Evolutionary conservation across 2,329 filamentous ascomycete species (phyloP).

Genomic region (Sporothrix inflata): DNA sequence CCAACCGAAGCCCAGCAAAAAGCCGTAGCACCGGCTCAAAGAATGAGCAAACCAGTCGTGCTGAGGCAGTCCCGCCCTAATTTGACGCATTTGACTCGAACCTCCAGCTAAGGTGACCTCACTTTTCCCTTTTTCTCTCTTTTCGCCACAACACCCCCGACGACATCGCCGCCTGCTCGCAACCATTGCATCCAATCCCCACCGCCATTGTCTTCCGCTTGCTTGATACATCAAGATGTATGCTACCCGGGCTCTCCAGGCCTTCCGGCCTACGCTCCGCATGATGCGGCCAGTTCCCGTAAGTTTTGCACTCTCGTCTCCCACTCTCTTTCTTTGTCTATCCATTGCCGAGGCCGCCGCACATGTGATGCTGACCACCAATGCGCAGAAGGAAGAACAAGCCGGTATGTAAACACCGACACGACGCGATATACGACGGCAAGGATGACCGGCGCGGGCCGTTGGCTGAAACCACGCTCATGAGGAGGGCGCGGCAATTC

Average conservation of each 20-base stretch:
- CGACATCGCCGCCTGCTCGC: conserved; percentile 7
- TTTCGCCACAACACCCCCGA: conserved; percentile 2
- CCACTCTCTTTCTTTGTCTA: neutral
- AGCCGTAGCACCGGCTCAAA: conserved; percentile 22
- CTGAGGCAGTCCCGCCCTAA: conserved; percentile 31
- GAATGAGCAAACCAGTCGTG: neutral
- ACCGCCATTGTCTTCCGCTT: conserved; percentile 34
- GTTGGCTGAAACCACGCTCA: neutral
- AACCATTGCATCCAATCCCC: conserved; percentile 35
- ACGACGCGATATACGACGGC: neutral
- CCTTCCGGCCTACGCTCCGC: conserved; percentile 67
- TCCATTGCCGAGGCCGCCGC: neutral
- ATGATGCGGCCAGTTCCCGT: conserved; percentile 75
- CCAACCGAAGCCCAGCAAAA: conserved; percentile 33
- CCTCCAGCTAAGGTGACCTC: conserved; percentile 32
- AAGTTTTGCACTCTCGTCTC: conserved; percentile 45
- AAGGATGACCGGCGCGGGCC: neutral
- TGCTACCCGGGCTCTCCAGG: conserved; percentile 66
- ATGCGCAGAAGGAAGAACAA: conserved; percentile 66
- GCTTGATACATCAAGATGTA: conserved; percentile 56
- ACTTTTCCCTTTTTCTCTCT: conserved; percentile 28
- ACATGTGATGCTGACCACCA: conserved; percentile 34
- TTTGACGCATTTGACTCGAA: conserved; percentile 30
- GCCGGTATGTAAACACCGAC: conserved; percentile 57
- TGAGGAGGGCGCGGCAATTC: neutral